A percentile compares a stretch with the other conserved stretches of the same genome.
Evolutionary conservation across 306 rosid species (phyloP).

Genomic region (Prunus mongolica): DNA sequence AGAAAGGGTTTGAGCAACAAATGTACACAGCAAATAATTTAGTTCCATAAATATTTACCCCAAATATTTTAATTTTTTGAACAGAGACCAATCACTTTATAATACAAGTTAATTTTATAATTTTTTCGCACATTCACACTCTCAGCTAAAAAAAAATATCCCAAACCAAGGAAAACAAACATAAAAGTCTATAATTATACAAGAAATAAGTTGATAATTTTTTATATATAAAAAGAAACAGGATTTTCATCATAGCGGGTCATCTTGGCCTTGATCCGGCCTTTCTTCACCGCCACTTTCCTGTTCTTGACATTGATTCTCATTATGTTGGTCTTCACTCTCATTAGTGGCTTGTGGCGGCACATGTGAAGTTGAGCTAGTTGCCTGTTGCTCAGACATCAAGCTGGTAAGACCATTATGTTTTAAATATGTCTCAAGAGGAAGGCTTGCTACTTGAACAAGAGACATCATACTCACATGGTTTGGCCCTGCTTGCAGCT

Average conservation of each 20-base stretch:
- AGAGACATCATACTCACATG: conserved; percentile 72
- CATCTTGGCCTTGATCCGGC: conserved; percentile 53
- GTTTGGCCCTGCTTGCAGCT: conserved; percentile 40
- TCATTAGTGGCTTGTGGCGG: conserved; percentile 53
- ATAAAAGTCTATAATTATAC: conserved; percentile 19
- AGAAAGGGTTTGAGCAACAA: too few species aligned
- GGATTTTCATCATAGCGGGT: conserved; percentile 38
- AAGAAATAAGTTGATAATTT: conserved; percentile 4
- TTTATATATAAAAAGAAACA: background rate
- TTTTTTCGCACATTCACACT: background rate
- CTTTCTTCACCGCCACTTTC: conserved; percentile 59
- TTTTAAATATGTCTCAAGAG: conserved; percentile 72
- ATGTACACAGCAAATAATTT: too few species aligned
- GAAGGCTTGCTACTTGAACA: conserved; percentile 81
- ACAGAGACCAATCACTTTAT: background rate
- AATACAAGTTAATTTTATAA: conserved; percentile 9
- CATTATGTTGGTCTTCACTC: conserved; percentile 55
- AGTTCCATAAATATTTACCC: background rate
- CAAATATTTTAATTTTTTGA: background rate
- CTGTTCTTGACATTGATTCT: conserved; percentile 47
- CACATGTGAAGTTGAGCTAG: conserved; percentile 55
- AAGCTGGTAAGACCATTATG: conserved; percentile 88
- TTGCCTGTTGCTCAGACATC: conserved; percentile 64
- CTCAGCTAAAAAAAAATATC: conserved; percentile 3
- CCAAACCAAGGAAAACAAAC: conserved; percentile 9